Conservation (phyloP, 805 yeast genomes). For the Cyberlindnera subsufficiens region DNA sequence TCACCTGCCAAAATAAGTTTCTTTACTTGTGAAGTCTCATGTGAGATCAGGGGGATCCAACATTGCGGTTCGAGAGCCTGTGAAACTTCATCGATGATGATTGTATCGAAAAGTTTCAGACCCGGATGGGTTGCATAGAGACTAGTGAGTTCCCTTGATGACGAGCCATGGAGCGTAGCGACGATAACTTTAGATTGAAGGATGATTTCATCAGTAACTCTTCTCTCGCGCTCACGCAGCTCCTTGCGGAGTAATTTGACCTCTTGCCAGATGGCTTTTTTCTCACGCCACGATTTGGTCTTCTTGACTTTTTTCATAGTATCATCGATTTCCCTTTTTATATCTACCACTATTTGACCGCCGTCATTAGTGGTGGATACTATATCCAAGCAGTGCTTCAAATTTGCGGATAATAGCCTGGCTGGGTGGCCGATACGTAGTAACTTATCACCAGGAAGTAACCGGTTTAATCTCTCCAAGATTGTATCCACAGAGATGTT, state of each 20-base stretch:
- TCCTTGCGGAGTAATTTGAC: conserved; percentile 69
- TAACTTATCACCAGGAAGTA: conserved; percentile 32
- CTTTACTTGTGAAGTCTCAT: conserved; percentile 34
- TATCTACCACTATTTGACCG: conserved; percentile 59
- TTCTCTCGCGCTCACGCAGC: conserved; percentile 57
- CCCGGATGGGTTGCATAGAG: conserved; percentile 32
- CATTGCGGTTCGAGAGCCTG: conserved; percentile 94
- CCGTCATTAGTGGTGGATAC: conserved; percentile 53
- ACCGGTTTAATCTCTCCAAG: conserved; percentile 54
- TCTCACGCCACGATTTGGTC: conserved; percentile 55
- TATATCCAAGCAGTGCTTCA: conserved; percentile 72
- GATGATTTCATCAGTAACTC: conserved; percentile 54
- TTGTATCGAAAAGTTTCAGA: conserved; percentile 55
- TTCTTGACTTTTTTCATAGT: conserved; percentile 54
- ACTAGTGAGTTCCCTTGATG: conserved; percentile 60
- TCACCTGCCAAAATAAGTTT: conserved; percentile 87
- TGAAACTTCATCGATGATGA: conserved; percentile 92
- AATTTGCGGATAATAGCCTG: conserved; percentile 54
- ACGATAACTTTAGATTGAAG: conserved; percentile 62
- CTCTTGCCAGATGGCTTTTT: conserved; percentile 62
- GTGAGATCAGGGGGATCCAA: conserved; percentile 85
- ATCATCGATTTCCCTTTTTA: conserved; percentile 62
- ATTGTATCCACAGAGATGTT: conserved; percentile 90
- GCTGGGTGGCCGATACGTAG: conserved; percentile 94
- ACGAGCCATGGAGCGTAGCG: conserved; percentile 85